These are phyloP conservation scores for Sonneratia caseolaris DNA, from an alignment of 345 rosid genomes.

Conservation along the genomic window DNA sequence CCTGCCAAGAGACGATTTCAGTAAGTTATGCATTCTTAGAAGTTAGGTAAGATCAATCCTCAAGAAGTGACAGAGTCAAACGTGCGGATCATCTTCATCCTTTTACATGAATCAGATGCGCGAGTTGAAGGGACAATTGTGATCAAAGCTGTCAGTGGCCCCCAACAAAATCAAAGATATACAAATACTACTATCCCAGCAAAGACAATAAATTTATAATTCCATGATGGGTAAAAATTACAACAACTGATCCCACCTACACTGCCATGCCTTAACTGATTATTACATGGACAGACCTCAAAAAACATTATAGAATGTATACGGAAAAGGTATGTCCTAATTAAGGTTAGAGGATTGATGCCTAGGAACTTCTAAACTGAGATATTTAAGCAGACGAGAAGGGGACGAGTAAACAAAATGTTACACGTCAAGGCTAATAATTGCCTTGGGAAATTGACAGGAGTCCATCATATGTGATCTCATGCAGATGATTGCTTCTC, in stretches of 20 bases:
- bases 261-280: not conserved
- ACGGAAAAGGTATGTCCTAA: not conserved
- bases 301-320: not conserved
- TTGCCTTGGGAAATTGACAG: not conserved
- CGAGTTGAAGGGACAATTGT: too few species aligned
- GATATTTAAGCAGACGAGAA: not conserved
- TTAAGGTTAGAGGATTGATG: not conserved
- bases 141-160: too few species aligned
- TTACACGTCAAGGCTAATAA: not conserved
- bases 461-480: not conserved
- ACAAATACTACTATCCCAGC: not conserved
- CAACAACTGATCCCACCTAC: not conserved
- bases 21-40: too few species aligned
- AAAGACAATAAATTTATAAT: not conserved
- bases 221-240: not conserved
- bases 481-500: not conserved
- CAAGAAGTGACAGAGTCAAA: too few species aligned
- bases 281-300: not conserved
- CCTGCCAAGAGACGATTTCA: too few species aligned
- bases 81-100: too few species aligned
- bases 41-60: too few species aligned
- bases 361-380: not conserved
- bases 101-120: too few species aligned
- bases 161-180: not conserved
- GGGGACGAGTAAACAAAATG: not conserved